Conservation (phyloP, 768 basidiomycete genomes). For the Neoboletus brunneissimus region DNA sequence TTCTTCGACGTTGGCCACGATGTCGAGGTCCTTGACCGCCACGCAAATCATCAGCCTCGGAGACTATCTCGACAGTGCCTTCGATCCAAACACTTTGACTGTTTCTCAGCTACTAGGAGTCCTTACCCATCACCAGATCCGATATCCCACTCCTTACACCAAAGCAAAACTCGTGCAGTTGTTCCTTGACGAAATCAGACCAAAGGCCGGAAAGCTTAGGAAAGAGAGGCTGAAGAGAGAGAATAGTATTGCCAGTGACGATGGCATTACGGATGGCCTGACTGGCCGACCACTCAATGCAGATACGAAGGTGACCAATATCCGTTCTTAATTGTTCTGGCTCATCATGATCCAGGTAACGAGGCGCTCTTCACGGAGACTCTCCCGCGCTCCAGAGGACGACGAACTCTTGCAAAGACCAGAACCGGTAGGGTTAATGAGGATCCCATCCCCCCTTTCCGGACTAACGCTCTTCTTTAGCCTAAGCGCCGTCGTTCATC, state of each 20-base stretch:
- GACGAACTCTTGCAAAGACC: constrained; percentile 42
- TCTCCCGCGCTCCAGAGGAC: constrained; percentile 54
- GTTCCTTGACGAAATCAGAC: constrained; percentile 77
- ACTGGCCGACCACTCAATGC: constrained; percentile 67
- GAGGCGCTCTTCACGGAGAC: constrained; percentile 61
- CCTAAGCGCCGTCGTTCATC: constrained; percentile 80
- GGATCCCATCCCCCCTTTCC: constrained; percentile 2
- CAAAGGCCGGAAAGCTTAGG: constrained; percentile 53
- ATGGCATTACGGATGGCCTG: constrained; percentile 79
- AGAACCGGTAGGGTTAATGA: constrained; percentile 50
- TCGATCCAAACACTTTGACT: constrained; percentile 70
- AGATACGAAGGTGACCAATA: constrained; percentile 41
- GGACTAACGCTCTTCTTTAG: constrained; percentile 36
- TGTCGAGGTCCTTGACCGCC: constrained; percentile 72
- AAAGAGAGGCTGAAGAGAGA: constrained; percentile 63
- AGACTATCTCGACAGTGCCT: constrained; percentile 77
- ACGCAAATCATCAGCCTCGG: constrained; percentile 71
- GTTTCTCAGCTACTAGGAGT: constrained; percentile 80
- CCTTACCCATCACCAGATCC: constrained; percentile 72
- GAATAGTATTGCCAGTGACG: constrained; percentile 73
- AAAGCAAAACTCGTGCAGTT: constrained; percentile 73
- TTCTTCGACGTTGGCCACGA: constrained; percentile 33
- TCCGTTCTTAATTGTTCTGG: constrained; percentile 3
- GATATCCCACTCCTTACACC: constrained; percentile 69
- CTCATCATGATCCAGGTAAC: constrained; percentile 19